Percentiles rank a stretch among this genome's conserved stretches.
Evolutionary conservation across 352 stramenopile species (phyloP).

Genomic region (Thalassiosira exigua): DNA sequence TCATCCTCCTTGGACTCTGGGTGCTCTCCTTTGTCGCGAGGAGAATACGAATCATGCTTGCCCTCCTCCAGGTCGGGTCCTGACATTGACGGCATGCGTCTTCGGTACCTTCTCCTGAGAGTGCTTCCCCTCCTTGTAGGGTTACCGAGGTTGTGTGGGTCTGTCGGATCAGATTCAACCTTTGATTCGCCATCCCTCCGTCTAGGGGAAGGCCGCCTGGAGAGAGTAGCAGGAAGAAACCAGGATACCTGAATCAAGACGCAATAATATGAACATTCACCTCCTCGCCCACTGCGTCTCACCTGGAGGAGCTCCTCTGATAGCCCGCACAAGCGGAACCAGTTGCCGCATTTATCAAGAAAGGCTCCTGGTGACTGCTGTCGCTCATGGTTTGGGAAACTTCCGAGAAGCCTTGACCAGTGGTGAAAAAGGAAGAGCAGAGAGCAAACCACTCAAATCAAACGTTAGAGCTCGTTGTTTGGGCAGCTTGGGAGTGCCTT

Average conservation of each 20-base stretch:
- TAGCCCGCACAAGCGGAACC: constrained; percentile 14
- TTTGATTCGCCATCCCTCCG: constrained; percentile 22
- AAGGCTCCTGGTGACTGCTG: constrained; percentile 28
- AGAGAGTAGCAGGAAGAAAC: too few relatives aligned
- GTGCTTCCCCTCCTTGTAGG: constrained; percentile 15
- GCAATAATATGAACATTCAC: too few relatives aligned
- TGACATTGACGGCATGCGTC: constrained; percentile 18
- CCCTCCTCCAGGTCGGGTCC: constrained; percentile 27
- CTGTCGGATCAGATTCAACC: constrained; percentile 11
- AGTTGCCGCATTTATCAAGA: constrained; percentile 45
- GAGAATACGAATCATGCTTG: constrained; percentile 24
- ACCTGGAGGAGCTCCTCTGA: too few relatives aligned
- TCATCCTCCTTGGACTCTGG: constrained; percentile 35
- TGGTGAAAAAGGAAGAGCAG: too few relatives aligned
- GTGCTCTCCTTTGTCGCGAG: constrained; percentile 8
- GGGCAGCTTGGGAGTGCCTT: too few relatives aligned
- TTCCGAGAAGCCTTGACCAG: too few relatives aligned
- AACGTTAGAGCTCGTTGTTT: too few relatives aligned
- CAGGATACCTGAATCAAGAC: too few relatives aligned
- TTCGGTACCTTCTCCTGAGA: constrained; percentile 44
- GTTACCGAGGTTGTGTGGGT: constrained; percentile 18
- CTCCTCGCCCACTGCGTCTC: too few relatives aligned
- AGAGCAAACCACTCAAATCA: too few relatives aligned
- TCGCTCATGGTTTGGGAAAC: too few relatives aligned
- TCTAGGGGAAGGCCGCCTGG: too few relatives aligned